A percentile compares a stretch with the other conserved stretches of the same genome.
Conservation (phyloP, 2,329 filamentous ascomycete genomes). For the Ramularia endophylla region DNA sequence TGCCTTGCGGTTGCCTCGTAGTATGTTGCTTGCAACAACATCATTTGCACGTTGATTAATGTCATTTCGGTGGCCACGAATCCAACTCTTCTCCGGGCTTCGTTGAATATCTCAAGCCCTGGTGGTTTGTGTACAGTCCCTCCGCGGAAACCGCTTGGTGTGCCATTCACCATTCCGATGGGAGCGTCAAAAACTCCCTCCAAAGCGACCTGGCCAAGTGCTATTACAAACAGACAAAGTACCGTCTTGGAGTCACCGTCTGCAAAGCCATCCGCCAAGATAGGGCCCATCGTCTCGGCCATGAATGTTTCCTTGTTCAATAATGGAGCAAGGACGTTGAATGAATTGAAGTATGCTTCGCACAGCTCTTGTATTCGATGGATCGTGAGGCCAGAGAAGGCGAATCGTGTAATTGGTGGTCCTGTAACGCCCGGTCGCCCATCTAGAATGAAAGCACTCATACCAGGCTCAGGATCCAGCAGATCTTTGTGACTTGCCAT, state of each 20-base stretch:
- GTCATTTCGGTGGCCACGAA: slow-evolving; percentile 51
- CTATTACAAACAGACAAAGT: slow-evolving; percentile 52
- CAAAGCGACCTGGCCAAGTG: slow-evolving; percentile 54
- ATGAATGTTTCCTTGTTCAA: slow-evolving; percentile 53
- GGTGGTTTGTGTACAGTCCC: slow-evolving; percentile 48
- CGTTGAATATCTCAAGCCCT: slow-evolving; percentile 56
- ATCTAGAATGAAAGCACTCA: slow-evolving; percentile 21
- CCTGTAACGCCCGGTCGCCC: slow-evolving; percentile 9
- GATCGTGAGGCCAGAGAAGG: slow-evolving; percentile 38
- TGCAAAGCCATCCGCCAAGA: slow-evolving; percentile 46
- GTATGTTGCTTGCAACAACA: slow-evolving; percentile 46
- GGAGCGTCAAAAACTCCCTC: slow-evolving; percentile 45
- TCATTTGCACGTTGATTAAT: slow-evolving; percentile 55
- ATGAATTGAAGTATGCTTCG: slow-evolving; percentile 54
- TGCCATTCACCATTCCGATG: slow-evolving; percentile 40
- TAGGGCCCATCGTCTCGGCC: slow-evolving; percentile 40
- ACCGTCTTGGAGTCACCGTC: slow-evolving; percentile 46
- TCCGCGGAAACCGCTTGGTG: slow-evolving; percentile 49
- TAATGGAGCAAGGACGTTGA: slow-evolving; percentile 54
- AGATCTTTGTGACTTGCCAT: slow-evolving; percentile 26
- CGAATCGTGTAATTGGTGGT: slow-evolving; percentile 19
- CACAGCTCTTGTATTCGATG: slow-evolving; percentile 47
- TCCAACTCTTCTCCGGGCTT: slow-evolving; percentile 55
- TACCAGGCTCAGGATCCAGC: slow-evolving; percentile 25
- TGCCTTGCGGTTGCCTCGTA: slow-evolving; percentile 22